Conservation (phyloP, 2,329 filamentous ascomycete species). For the Botrytis tulipae region DNA sequence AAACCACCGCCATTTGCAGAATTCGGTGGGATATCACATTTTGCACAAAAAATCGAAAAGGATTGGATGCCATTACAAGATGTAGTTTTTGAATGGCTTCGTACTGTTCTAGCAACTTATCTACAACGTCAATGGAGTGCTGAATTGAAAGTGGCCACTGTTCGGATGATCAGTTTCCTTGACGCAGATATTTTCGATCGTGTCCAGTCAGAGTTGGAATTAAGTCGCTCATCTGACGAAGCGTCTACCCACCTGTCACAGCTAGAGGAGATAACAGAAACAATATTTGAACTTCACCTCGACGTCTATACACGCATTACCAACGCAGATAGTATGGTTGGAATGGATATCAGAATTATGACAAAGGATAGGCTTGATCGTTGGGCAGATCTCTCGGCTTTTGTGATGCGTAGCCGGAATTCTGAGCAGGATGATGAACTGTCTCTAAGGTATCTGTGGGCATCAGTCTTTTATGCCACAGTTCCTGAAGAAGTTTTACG, state of each 20-base stretch:
- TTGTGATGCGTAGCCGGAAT: conserved; percentile 44
- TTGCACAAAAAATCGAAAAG: conserved; percentile 50
- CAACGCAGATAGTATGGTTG: conserved; percentile 56
- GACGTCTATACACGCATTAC: conserved; percentile 64
- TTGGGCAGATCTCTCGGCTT: conserved; percentile 58
- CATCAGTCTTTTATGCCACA: conserved; percentile 60
- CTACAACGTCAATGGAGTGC: conserved; percentile 57
- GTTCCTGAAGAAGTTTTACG: conserved; percentile 54
- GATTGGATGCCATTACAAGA: conserved; percentile 56
- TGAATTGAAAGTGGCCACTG: conserved; percentile 53
- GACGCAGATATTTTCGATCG: conserved; percentile 53
- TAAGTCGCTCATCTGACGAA: conserved; percentile 18
- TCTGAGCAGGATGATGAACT: conserved; percentile 42
- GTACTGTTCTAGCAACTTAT: conserved; percentile 51
- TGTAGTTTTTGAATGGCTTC: conserved; percentile 58
- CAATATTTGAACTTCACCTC: conserved; percentile 65
- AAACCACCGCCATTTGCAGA: conserved; percentile 50
- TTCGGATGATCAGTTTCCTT: conserved; percentile 49
- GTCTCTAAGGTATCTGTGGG: conserved; percentile 63
- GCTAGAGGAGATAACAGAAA: conserved; percentile 53
- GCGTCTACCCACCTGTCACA: conserved; percentile 39
- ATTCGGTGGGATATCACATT: conserved; percentile 50
- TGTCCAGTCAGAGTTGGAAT: conserved; percentile 45
- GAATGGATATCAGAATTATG: conserved; percentile 47
- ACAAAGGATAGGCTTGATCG: conserved; percentile 59